These are phyloP conservation scores for Ploettnerulaceae sp. DNA, from an alignment of 2,329 filamentous ascomycete genomes.

Conservation along the genomic window DNA sequence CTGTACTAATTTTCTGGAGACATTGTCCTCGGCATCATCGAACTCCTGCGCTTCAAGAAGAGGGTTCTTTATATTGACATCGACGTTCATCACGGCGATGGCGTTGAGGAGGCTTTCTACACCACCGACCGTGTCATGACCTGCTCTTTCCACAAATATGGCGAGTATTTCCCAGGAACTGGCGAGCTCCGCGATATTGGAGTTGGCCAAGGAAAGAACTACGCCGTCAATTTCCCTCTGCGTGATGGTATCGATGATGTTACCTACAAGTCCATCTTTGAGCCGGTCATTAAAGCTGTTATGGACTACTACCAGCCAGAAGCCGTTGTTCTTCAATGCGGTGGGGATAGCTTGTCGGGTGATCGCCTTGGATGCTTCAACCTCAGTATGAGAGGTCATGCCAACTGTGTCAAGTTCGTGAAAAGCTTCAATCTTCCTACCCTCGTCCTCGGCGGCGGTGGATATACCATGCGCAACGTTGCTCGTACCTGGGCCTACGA, in stretches of 20 bases:
- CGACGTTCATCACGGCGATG: constrained; percentile 89
- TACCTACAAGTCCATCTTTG: constrained; percentile 87
- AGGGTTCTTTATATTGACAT: constrained; percentile 98
- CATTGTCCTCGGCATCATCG: constrained; percentile 91
- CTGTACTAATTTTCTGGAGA: constrained; percentile 53
- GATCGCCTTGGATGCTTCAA: constrained; percentile 97
- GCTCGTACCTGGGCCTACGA: constrained; percentile 97
- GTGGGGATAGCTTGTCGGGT: constrained; percentile 89
- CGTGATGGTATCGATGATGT: constrained; percentile 87
- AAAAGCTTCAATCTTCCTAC: constrained; percentile 81
- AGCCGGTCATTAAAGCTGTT: constrained; percentile 80
- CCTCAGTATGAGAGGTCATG: constrained; percentile 92
- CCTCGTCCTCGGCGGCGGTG: constrained; percentile 89
- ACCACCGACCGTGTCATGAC: constrained; percentile 91
- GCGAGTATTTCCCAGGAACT: constrained; percentile 91
- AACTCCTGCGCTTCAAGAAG: constrained; percentile 83
- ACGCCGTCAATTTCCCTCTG: constrained; percentile 86
- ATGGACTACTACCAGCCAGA: constrained; percentile 85
- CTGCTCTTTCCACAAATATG: constrained; percentile 93
- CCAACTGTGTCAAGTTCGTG: constrained; percentile 87
- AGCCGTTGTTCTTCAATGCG: constrained; percentile 92
- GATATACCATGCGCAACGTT: constrained; percentile 96
- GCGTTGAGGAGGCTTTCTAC: constrained; percentile 90
- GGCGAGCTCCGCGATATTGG: constrained; percentile 83
- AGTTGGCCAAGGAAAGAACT: constrained; percentile 81